phyloP scores from a whole-genome alignment of 2,329 filamentous ascomycete species.

The Ophiobolus disseminans region DNA sequence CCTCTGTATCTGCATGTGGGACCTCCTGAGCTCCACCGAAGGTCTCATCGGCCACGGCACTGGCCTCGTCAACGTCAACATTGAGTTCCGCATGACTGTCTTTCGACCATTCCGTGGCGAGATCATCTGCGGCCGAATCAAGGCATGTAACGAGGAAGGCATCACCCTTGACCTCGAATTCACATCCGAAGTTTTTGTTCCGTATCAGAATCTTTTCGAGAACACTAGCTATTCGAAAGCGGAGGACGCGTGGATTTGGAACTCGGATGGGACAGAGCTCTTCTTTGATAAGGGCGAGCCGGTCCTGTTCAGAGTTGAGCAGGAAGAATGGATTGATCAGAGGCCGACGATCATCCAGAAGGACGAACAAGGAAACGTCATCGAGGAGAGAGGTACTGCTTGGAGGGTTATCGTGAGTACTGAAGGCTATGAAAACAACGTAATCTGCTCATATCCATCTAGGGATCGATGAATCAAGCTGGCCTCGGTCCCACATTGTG shows the following conservation, averaged over 20 bases:
- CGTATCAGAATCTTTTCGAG: constrained; percentile 54
- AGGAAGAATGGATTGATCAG: constrained; percentile 91
- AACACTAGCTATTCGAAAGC: constrained; percentile 71
- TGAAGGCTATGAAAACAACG: neutral
- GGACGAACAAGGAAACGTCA: constrained; percentile 67
- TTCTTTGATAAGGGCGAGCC: constrained; percentile 92
- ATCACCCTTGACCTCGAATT: constrained; percentile 87
- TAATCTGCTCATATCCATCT: constrained; percentile 13
- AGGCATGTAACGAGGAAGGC: constrained; percentile 72
- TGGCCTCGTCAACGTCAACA: constrained; percentile 92
- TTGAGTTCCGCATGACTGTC: constrained; percentile 90
- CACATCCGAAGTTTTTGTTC: constrained; percentile 88
- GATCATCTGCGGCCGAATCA: constrained; percentile 85
- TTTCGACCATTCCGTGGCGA: constrained; percentile 97
- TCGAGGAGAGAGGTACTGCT: constrained; percentile 70
- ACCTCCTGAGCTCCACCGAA: constrained; percentile 87
- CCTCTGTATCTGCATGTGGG: constrained; percentile 91
- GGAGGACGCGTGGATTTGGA: constrained; percentile 86
- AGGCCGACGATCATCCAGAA: constrained; percentile 78
- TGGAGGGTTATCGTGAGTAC: constrained; percentile 67
- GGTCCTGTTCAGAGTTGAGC: constrained; percentile 83
- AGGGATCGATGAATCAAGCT: constrained; percentile 57
- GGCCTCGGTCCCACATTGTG: constrained; percentile 58
- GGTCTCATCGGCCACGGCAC: constrained; percentile 92
- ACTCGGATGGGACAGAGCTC: constrained; percentile 72